phyloP scores from a whole-genome alignment of 768 basidiomycete species.

The Podaxis carcinomalis region DNA sequence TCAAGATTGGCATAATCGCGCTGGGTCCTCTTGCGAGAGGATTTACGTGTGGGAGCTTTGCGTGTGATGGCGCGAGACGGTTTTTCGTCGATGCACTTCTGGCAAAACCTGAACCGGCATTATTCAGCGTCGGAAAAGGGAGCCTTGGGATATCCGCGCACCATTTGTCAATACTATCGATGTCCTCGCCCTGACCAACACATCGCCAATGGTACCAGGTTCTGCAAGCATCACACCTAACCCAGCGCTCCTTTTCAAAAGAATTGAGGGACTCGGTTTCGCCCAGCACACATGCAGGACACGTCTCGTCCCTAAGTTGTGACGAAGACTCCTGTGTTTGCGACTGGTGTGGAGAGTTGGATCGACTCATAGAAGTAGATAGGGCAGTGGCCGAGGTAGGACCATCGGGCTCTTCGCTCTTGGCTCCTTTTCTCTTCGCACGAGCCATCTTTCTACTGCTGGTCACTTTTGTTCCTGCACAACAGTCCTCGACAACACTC shows the following conservation, averaged over 20 bases:
- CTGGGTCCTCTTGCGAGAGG: conserved; percentile 66
- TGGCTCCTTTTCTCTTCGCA: conserved; percentile 1
- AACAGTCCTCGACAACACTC: not conserved
- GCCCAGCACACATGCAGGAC: conserved; percentile 13
- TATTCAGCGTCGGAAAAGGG: conserved; percentile 6
- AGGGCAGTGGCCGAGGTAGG: not conserved
- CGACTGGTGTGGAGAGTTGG: not conserved
- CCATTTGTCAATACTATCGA: conserved; percentile 77
- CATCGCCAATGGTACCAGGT: conserved; percentile 85
- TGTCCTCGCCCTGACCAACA: conserved; percentile 60
- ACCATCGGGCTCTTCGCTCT: conserved; percentile 8
- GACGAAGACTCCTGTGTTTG: not conserved
- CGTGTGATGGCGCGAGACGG: conserved; percentile 61
- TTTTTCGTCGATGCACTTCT: conserved; percentile 55
- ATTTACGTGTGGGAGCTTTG: conserved; percentile 79
- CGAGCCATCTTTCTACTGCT: conserved; percentile 2
- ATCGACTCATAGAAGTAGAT: conserved; percentile 1
- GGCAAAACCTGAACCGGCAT: conserved; percentile 57
- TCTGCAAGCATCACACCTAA: conserved; percentile 78
- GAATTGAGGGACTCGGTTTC: conserved; percentile 10
- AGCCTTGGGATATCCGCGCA: conserved; percentile 25
- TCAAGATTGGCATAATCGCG: conserved; percentile 80
- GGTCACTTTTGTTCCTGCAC: not conserved
- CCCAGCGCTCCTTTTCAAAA: conserved; percentile 71
- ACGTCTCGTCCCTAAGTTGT: conserved; percentile 11